Percentiles rank a stretch among this genome's conserved stretches.
phyloP scores from a whole-genome alignment of 768 basidiomycete species.

The Lentinula sp. region DNA sequence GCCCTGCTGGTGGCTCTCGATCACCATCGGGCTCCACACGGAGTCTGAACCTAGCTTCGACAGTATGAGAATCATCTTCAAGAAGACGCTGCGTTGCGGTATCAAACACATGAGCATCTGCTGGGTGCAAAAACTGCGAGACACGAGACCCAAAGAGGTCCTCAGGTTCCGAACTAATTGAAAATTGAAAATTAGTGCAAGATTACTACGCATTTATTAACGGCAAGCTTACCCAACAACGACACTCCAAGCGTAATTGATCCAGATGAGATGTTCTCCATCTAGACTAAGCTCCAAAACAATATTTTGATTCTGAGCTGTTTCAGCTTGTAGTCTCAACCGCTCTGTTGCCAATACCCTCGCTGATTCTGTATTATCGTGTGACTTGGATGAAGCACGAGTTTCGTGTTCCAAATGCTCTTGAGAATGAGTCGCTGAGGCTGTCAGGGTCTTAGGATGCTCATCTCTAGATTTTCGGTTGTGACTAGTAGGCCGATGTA shows the following conservation, averaged over 20 bases:
- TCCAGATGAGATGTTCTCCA: conserved; percentile 92
- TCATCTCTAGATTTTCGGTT: conserved; percentile 55
- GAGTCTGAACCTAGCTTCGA: conserved; percentile 87
- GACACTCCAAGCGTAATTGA: conserved; percentile 92
- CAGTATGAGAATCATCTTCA: conserved; percentile 89
- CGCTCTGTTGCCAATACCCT: conserved; percentile 86
- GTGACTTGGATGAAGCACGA: conserved; percentile 36
- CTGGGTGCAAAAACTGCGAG: conserved; percentile 71
- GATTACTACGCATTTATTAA: conserved; percentile 2
- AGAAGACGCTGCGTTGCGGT: conserved; percentile 82
- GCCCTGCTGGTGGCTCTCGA: conserved; percentile 45
- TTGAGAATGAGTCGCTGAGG: conserved; percentile 16
- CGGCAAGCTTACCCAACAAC: conserved; percentile 71
- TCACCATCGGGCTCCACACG: conserved; percentile 62
- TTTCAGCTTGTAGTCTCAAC: conserved; percentile 84
- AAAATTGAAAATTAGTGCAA: conserved; percentile 11
- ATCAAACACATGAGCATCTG: conserved; percentile 77
- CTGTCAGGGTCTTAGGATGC: conserved; percentile 39
- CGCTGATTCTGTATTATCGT: conserved; percentile 65
- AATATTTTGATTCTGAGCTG: conserved; percentile 92
- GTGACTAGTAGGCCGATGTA: conserved; percentile 44
- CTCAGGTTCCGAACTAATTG: conserved; percentile 71
- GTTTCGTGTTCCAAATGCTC: conserved; percentile 26
- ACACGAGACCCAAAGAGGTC: conserved; percentile 75
- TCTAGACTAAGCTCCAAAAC: conserved; percentile 93